Evolutionary conservation across 2,329 filamentous ascomycete genomes (phyloP), one percentile per base, ranked within the genome.

Genomic region (Ambrosiella cleistominuta): DNA sequence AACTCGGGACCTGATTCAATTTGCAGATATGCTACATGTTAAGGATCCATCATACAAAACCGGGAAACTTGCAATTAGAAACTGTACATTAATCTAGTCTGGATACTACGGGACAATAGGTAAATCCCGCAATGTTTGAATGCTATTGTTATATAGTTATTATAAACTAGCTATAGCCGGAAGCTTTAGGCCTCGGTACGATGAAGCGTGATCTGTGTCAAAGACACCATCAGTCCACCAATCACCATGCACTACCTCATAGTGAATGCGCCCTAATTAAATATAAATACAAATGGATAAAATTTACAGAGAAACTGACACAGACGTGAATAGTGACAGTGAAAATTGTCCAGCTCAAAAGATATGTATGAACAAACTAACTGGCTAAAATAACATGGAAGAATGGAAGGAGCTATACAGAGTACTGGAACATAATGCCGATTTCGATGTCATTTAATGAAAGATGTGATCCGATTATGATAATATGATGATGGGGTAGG

Each of bases 1-100:
- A 61, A 61, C 59, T 55, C 59, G 45, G 59, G 59, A 58, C 59
- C 59, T 61, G 59, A 61, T 61, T 55, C 56, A 61, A 54, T 12
- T 27, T 12, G 9, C 5, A 35, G 35, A 55, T 19, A 3, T 12
- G 6, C 17, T 39, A 8, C 45, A 59, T 59, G 57, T 53, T 59
- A 59, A 59, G 57, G 57, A 59, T 59, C 57, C 57, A 53, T 59
- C 52, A 59, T 59, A 59, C 57, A 27, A 27, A 27, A 27, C 4
- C 27, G 3, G 27, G 3, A 27, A 27, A 27, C 27, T 27, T 27
- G 2, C 27, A 27, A 36, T 53, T 3, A 36, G 11, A 2, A 53
- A 53, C 27, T 35, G 17, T 19, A 27, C n/a, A 51, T 27, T 51
- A 51, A 19, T 17, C 12, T 5, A 8, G n/a, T 27, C 27, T 27